These are phyloP conservation scores for Sporothrix curviconia DNA, from an alignment of 2,329 filamentous ascomycete species.

Conservation along the genomic window DNA sequence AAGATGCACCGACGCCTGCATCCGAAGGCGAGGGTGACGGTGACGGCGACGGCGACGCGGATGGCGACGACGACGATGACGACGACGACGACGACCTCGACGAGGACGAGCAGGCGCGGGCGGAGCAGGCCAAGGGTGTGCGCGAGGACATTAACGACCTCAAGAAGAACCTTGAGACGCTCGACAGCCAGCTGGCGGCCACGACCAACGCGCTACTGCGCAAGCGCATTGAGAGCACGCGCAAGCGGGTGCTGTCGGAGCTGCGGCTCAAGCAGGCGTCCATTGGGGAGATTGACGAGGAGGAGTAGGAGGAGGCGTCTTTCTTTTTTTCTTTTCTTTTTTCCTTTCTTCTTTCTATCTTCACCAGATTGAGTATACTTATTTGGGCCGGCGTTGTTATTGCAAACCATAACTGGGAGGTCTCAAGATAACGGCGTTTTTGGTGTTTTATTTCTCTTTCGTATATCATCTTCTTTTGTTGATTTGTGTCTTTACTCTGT, in stretches of 20 bases:
- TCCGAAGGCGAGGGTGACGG: conserved; percentile 33
- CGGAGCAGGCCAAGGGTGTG: conserved; percentile 47
- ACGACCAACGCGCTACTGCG: conserved; percentile 43
- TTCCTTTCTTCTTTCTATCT: too few species aligned
- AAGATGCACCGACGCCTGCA: conserved; percentile 39
- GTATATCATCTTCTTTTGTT: not conserved
- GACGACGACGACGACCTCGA: conserved; percentile 49
- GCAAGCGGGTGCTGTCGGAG: conserved; percentile 40
- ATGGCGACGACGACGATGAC: conserved; percentile 46
- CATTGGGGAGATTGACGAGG: conserved; percentile 31
- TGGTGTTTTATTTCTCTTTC: not conserved
- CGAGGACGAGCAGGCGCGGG: conserved; percentile 44
- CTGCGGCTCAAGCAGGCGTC: conserved; percentile 30
- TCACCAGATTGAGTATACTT: not conserved
- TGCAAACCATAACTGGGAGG: not conserved
- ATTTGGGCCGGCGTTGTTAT: not conserved
- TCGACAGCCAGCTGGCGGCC: conserved; percentile 38
- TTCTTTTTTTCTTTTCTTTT: too few species aligned
- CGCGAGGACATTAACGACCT: conserved; percentile 46
- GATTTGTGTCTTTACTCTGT: not conserved
- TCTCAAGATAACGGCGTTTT: not conserved
- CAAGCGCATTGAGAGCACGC: conserved; percentile 43
- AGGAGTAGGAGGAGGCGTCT: conserved; percentile 17
- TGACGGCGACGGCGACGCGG: conserved; percentile 36
- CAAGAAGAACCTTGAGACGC: conserved; percentile 42